phyloP scores from a whole-genome alignment of 345 rosid genomes.

The Orychophragmus violaceus region DNA sequence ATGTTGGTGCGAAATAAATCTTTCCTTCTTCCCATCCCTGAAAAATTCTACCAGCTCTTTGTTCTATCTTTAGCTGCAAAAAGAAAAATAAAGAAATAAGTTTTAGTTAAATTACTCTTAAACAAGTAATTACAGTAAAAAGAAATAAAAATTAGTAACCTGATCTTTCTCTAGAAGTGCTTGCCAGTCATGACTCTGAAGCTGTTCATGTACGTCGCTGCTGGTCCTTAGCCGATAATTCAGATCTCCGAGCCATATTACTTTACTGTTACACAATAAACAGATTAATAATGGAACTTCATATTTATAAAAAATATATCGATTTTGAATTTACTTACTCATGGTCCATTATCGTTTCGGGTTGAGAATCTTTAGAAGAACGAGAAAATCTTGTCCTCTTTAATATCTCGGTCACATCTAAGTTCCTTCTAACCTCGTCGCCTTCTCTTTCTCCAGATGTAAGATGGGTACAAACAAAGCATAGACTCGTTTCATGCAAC shows the following conservation, averaged over 20 bases:
- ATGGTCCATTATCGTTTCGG: slow-evolving; percentile 63
- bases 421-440: slow-evolving; percentile 70
- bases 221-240: slow-evolving; percentile 74
- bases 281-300: slow-evolving; percentile 2
- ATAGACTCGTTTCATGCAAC: slow-evolving; percentile 55
- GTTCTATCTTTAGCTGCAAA: slow-evolving; percentile 70
- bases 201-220: slow-evolving; percentile 42
- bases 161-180: slow-evolving; percentile 84
- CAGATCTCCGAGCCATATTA: slow-evolving; percentile 97
- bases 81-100: neutral
- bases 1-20: slow-evolving; percentile 88
- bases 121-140: neutral
- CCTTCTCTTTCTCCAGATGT: slow-evolving; percentile 95
- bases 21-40: slow-evolving; percentile 91
- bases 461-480: slow-evolving; percentile 89
- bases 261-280: slow-evolving; percentile 42
- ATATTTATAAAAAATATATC: slow-evolving; percentile 39
- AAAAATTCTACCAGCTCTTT: slow-evolving; percentile 67
- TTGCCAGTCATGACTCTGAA: slow-evolving; percentile 65
- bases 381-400: slow-evolving; percentile 68
- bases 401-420: slow-evolving; percentile 69
- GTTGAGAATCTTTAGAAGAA: slow-evolving; percentile 36
- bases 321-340: slow-evolving; percentile 51
- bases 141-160: slow-evolving; percentile 20
- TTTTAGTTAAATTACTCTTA: neutral